A percentile compares a stretch with the other conserved stretches of the same genome.
phyloP scores from a whole-genome alignment of 2,329 filamentous ascomycete genomes.

The Arachnopeziza araneosa region DNA sequence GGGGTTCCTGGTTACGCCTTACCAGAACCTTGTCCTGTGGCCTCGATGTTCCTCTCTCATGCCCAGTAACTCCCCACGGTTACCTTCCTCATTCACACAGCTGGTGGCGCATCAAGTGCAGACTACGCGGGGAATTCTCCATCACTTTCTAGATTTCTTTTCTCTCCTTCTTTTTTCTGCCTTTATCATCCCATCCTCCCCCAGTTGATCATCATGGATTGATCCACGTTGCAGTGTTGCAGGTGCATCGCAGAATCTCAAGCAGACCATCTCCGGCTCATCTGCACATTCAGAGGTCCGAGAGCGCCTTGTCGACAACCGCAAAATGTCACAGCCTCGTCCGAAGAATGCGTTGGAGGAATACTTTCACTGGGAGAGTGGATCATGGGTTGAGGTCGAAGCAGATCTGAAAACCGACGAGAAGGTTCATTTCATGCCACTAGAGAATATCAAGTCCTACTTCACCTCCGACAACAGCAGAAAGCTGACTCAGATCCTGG shows the following conservation, averaged over 20 bases:
- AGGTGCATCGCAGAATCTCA: background rate
- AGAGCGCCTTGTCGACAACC: background rate
- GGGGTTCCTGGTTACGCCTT: background rate
- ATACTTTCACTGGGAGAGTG: conserved; percentile 19
- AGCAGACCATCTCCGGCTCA: background rate
- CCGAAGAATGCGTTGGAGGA: conserved; percentile 10
- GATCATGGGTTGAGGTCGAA: conserved; percentile 16
- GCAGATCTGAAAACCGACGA: conserved; percentile 10
- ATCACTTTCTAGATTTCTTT: background rate
- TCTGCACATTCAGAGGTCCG: background rate
- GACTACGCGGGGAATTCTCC: background rate
- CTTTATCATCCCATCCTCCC: background rate
- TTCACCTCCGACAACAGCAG: conserved; percentile 13
- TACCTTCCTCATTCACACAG: background rate
- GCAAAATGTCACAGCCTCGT: background rate
- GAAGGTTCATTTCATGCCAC: conserved; percentile 17
- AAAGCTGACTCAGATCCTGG: conserved; percentile 12
- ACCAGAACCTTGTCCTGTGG: background rate
- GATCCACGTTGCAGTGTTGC: no score
- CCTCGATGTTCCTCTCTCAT: background rate
- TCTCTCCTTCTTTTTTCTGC: background rate
- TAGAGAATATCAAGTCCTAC: conserved; percentile 16
- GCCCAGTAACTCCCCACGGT: background rate
- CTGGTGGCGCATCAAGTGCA: no score
- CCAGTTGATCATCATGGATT: background rate